Conservation (phyloP, 2,329 filamentous ascomycete genomes). For the Colletotrichum sp. region DNA sequence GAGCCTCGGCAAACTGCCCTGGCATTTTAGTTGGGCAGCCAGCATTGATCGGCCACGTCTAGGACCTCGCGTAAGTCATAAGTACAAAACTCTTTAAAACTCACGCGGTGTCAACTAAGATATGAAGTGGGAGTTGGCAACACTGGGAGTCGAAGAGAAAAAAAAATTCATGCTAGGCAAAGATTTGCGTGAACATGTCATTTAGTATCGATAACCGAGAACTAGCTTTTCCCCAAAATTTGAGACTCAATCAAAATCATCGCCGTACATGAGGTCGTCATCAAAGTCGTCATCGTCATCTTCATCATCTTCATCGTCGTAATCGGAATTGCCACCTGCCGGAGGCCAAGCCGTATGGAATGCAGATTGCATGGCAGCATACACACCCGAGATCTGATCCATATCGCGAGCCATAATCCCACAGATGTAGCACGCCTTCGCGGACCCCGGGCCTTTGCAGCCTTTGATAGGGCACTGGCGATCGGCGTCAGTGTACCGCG, state of each 20-base stretch:
- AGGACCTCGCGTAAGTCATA: too few relatives aligned
- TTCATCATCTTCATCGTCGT: neutral
- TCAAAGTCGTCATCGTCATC: neutral
- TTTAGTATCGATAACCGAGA: too few relatives aligned
- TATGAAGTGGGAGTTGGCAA: too few relatives aligned
- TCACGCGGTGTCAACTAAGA: too few relatives aligned
- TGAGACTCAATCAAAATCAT: neutral
- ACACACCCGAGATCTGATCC: neutral
- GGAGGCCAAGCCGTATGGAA: neutral
- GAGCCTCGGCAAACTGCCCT: accelerated
- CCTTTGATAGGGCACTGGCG: neutral
- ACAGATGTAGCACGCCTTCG: neutral
- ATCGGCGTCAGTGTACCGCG: neutral
- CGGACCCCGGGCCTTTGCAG: neutral
- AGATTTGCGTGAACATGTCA: accelerated
- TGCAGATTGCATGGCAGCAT: neutral
- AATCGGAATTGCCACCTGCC: neutral
- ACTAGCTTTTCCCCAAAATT: too few relatives aligned
- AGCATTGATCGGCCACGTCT: too few relatives aligned
- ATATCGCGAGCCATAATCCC: too few relatives aligned
- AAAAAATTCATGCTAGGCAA: accelerated
- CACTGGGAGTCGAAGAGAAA: too few relatives aligned
- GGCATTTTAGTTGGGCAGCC: too few relatives aligned
- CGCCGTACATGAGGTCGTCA: neutral
- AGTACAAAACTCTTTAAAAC: too few relatives aligned